phyloP scores from a whole-genome alignment of 1,284 basidiomycete species.

The Papiliotrema fonsecae region DNA sequence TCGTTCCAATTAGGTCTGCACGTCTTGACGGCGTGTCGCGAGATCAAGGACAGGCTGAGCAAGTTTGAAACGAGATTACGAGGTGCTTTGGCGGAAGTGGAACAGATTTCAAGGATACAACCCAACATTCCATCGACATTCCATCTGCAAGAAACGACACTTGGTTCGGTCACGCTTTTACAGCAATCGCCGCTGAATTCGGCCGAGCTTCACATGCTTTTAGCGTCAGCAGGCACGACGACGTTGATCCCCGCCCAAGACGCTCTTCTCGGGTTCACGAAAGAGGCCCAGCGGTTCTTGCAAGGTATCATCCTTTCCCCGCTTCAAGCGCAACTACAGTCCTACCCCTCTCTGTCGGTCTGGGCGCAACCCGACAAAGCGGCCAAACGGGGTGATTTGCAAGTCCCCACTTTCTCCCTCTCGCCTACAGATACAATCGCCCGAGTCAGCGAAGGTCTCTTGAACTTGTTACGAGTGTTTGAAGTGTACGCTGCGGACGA shows the following conservation, averaged over 20 bases:
- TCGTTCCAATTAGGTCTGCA: slow-evolving; percentile 77
- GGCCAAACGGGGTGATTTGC: slow-evolving; percentile 55
- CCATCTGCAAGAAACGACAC: slow-evolving; percentile 53
- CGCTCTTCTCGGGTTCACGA: slow-evolving; percentile 64
- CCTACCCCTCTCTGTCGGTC: slow-evolving; percentile 63
- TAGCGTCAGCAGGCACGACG: slow-evolving; percentile 47
- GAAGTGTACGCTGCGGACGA: slow-evolving; percentile 91
- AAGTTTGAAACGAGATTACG: slow-evolving; percentile 67
- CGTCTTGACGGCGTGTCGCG: slow-evolving; percentile 68
- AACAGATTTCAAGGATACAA: slow-evolving; percentile 57
- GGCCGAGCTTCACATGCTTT: slow-evolving; percentile 62
- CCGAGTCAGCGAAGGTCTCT: slow-evolving; percentile 81
- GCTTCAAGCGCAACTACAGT: slow-evolving; percentile 65
- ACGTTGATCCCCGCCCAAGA: slow-evolving; percentile 49
- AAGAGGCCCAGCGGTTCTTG: slow-evolving; percentile 67
- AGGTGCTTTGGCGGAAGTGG: slow-evolving; percentile 57
- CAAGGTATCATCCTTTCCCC: slow-evolving; percentile 81
- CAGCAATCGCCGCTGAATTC: slow-evolving; percentile 78
- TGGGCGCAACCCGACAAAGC: slow-evolving; percentile 57
- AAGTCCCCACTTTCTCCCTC: slow-evolving; percentile 88
- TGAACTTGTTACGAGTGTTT: slow-evolving; percentile 88
- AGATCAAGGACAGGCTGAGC: slow-evolving; percentile 61
- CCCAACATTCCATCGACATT: slow-evolving; percentile 52
- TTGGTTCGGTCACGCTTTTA: slow-evolving; percentile 66
- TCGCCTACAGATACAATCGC: slow-evolving; percentile 85